Conservation (phyloP, 306 rosid species). For the Prunus mume region DNA sequence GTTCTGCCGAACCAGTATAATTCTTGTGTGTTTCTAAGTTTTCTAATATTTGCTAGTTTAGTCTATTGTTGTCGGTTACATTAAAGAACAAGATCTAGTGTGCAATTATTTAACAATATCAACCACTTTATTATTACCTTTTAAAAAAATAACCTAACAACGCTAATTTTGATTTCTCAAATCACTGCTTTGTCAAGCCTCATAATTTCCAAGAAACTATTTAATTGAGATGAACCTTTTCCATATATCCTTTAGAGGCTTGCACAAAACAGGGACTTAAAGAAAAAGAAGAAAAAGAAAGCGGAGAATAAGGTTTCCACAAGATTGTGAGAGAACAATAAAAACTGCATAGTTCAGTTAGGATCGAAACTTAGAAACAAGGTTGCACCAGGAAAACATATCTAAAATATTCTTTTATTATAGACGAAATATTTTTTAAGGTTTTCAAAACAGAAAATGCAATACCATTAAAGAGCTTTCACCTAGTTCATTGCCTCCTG, state of each 20-base stretch:
- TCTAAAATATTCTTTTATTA: not conserved
- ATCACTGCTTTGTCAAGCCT: not conserved
- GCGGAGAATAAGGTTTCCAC: not conserved
- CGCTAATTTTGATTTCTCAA: not conserved
- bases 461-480: not conserved
- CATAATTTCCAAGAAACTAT: not conserved
- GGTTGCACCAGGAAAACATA: not conserved
- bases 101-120: not conserved
- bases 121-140: not conserved
- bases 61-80: too few relatives aligned
- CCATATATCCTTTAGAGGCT: not conserved
- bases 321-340: not conserved
- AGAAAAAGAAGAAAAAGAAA: not conserved
- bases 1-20: too few relatives aligned
- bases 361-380: not conserved
- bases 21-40: too few relatives aligned
- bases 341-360: not conserved
- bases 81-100: too few relatives aligned
- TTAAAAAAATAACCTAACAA: slow-evolving; percentile 10
- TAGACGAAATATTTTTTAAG: not conserved
- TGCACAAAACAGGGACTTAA: not conserved
- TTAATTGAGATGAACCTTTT: not conserved
- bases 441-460: not conserved
- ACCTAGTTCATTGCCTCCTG: not conserved
- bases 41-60: too few relatives aligned